These are phyloP conservation scores for Colletotrichum godetiae DNA, from an alignment of 2,329 filamentous ascomycete genomes.

Conservation along the genomic window DNA sequence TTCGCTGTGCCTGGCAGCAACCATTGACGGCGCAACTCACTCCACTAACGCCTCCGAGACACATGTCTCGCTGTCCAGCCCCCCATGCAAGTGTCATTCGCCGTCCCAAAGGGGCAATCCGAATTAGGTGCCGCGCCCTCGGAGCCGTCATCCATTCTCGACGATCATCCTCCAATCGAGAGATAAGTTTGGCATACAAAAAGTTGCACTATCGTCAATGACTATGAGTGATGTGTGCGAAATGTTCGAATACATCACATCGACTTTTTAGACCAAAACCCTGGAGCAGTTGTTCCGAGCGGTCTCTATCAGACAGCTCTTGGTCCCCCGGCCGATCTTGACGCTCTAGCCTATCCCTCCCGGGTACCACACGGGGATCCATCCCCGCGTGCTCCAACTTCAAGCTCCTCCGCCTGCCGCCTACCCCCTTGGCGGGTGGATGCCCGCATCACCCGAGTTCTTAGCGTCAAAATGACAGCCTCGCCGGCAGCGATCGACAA, in stretches of 20 bases:
- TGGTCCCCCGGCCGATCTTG: constrained; percentile 9
- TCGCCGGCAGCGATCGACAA: constrained; percentile 29
- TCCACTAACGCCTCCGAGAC: constrained; percentile 11
- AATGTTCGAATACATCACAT: not conserved
- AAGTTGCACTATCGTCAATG: not conserved
- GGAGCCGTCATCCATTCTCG: constrained; percentile 30
- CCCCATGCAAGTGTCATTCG: constrained; percentile 25
- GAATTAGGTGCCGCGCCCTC: constrained; percentile 27
- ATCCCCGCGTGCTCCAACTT: constrained; percentile 14
- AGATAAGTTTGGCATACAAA: not conserved
- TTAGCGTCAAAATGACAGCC: constrained; percentile 31
- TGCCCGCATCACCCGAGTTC: constrained; percentile 32
- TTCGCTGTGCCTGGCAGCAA: constrained; percentile 19
- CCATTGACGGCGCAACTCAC: constrained; percentile 29
- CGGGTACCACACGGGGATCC: constrained; percentile 7
- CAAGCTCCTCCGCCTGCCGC: not conserved
- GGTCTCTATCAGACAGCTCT: not conserved
- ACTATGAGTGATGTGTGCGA: not conserved
- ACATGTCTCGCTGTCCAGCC: not conserved
- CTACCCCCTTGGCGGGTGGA: constrained; percentile 17
- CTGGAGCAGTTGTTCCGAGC: constrained; percentile 14
- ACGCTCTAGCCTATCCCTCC: constrained; percentile 3
- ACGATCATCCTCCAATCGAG: not conserved
- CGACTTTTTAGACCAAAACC: not conserved
- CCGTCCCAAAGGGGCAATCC: constrained; percentile 30